A percentile compares a stretch with the other conserved stretches of the same genome.
Evolutionary conservation across 768 basidiomycete genomes (phyloP).

Genomic region (Russula sp.): DNA sequence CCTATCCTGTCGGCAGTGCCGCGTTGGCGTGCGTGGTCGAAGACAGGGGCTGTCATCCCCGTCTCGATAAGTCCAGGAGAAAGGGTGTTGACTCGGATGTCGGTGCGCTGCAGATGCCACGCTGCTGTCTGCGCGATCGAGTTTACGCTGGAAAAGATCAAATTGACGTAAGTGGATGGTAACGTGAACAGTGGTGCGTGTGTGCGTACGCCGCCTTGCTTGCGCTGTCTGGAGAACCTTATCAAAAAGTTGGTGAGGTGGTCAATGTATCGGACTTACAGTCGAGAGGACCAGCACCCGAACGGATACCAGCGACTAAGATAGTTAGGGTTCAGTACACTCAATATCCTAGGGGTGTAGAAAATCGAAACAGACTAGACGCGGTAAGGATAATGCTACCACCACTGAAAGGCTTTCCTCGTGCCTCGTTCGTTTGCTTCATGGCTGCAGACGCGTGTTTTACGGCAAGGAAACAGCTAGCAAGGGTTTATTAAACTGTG

Average conservation of each 20-base stretch:
- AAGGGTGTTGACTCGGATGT: slow-evolving; percentile 83
- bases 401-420: slow-evolving; percentile 59
- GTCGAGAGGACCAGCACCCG: slow-evolving; percentile 75
- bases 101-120: slow-evolving; percentile 71
- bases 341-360: neutral
- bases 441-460: slow-evolving; percentile 84
- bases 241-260: slow-evolving; percentile 11
- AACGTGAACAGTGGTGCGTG: neutral
- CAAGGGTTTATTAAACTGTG: slow-evolving; percentile 1
- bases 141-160: slow-evolving; percentile 54
- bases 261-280: slow-evolving; percentile 41
- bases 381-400: slow-evolving; percentile 88
- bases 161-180: slow-evolving; percentile 5
- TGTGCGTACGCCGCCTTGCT: slow-evolving; percentile 81
- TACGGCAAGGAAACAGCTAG: slow-evolving; percentile 81
- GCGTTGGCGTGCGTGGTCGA: slow-evolving; percentile 66
- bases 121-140: slow-evolving; percentile 78
- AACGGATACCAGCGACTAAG: slow-evolving; percentile 72
- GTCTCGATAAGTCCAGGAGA: slow-evolving; percentile 94
- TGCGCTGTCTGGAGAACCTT: slow-evolving; percentile 60
- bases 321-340: neutral
- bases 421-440: slow-evolving; percentile 54
- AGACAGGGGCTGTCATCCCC: slow-evolving; percentile 76
- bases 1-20: slow-evolving; percentile 76
- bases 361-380: slow-evolving; percentile 45